Evolutionary conservation across 768 basidiomycete genomes (phyloP), one percentile per base, ranked within the genome.

Genomic region (Pisolithus tinctorius): DNA sequence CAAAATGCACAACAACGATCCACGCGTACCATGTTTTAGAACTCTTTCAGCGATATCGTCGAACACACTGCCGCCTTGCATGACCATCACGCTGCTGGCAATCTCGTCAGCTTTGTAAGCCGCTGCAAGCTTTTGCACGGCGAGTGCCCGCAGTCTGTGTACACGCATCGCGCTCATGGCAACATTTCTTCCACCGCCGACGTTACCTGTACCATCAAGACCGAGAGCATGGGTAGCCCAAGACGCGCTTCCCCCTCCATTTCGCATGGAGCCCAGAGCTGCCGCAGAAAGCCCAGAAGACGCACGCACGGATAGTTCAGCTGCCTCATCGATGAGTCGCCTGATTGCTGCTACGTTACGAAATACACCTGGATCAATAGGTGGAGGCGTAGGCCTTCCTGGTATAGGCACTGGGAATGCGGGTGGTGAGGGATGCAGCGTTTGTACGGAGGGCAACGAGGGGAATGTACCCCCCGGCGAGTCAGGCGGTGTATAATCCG

Each of bases 41-140:
- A 94, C 91, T 13, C 84, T 77, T 63, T 91, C 88, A 0, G 92
- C 92, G n/a, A 94, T 77, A 59, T 94, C 92, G 58, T 94, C 92
- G 60, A 94, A 88, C 3, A 93, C 87, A 55, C 84, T 91, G 4
- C 92, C 90, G 36, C 90, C 90, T 63, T 94, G 92, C 92, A 94
- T 94, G 30, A 94, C 83, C 84, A 93, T 89, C 26, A 94, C 92
- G 61, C 88, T 91, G 1, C 88, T 88, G 1, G 92, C 92, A 60
- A 94, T 89, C 65, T 94, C 92, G 63, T 94, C 92, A 10, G 81
- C 77, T 63, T 83, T 82, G 61, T 94, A 94, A 4, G 92, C 92
- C 23, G 83, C 79, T 1, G 91, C 88, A 38, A 93, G 73, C 64
- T 90, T 91, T 67, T 91, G 86, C 17, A 94, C 88, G 0, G 92